Evolutionary conservation across 495 filamentous ascomycete species (phyloP).

Genomic region (Aspergillus cristatus): DNA sequence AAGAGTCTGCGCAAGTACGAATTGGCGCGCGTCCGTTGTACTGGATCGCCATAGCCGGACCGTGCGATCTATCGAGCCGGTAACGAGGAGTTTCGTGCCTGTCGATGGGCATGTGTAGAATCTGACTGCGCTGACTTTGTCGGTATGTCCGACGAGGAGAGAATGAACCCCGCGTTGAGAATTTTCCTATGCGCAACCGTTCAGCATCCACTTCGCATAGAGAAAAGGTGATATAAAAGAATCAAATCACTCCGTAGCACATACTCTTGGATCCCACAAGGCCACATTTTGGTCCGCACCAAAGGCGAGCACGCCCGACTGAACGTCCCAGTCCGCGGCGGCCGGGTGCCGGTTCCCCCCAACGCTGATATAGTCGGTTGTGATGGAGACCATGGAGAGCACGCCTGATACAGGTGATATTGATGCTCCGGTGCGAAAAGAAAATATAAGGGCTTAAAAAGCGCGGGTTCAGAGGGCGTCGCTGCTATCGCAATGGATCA

Average conservation of each 20-base stretch:
- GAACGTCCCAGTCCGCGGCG: constrained; percentile 79
- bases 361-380: constrained; percentile 61
- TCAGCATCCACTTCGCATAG: constrained; percentile 4
- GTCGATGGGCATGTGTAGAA: constrained; percentile 53
- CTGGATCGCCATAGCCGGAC: constrained; percentile 59
- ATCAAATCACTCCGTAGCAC: constrained; percentile 12
- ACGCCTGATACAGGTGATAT: too few species aligned
- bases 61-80: constrained; percentile 73
- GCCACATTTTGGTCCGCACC: constrained; percentile 84
- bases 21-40: constrained; percentile 15
- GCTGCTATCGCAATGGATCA: neutral
- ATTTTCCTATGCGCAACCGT: constrained; percentile 29
- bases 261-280: constrained; percentile 76
- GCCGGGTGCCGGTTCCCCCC: constrained; percentile 86
- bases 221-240: neutral
- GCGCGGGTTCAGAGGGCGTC: too few species aligned
- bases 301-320: constrained; percentile 69
- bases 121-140: constrained; percentile 73
- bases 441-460: too few species aligned
- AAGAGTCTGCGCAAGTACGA: constrained; percentile 36
- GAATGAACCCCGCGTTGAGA: constrained; percentile 49
- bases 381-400: constrained; percentile 33
- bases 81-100: constrained; percentile 51
- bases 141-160: constrained; percentile 72
- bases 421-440: too few species aligned